Evolutionary conservation across 208 protist genomes (phyloP), one percentile per base, ranked within the genome.

Genomic region (Herpetomonas tarakana): DNA sequence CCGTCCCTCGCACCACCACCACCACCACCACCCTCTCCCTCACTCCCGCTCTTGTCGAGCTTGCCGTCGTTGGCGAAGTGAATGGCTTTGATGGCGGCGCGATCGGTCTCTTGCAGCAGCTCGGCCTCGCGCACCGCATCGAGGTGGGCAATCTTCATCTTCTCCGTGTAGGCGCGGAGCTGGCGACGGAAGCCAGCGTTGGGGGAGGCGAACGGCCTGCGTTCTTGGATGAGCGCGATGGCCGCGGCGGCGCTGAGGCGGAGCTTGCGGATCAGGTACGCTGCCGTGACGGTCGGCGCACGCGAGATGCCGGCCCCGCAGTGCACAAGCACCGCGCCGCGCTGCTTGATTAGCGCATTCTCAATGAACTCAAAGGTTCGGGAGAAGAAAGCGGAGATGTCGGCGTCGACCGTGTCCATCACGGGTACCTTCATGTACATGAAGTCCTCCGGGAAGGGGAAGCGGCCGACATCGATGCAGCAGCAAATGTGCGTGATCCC

Each of bases 261-360:
- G 30, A 92, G 54, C 65, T 88, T 89, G 18, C 74, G 70, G 16
- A 94, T 88, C 12, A 94, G 56, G 72, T 92, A 92, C 14, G 88
- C 78, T 0, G 77, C 73, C 0, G 82, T 74, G 65, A 92, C 69
- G 24, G 81, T 88, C 22, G 88, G 82, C 3, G 83, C 85, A 27
- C 88, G 79, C 1, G 85, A 92, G 54, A 95, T 95, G 41, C 85
- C 88, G 2, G 83, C 85, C 0, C 85, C 88, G 53, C 88, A 95
- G 59, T 95, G 88, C 49, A 95, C 83, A 4, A 91, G 68, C 19
- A 95, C 83, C 0, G 52, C 74, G 6, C 74, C 78, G 30, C 71
- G 68, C n/a, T 46, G 31, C 35, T 65, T 62, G 14, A 80, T 71
- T 12, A 87, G 35, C 26, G 81, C 83, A 2, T 73, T 72, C 49